Evolutionary conservation across 2,329 filamentous ascomycete species (phyloP).

Genomic region (Ceratocystis lukuohia): DNA sequence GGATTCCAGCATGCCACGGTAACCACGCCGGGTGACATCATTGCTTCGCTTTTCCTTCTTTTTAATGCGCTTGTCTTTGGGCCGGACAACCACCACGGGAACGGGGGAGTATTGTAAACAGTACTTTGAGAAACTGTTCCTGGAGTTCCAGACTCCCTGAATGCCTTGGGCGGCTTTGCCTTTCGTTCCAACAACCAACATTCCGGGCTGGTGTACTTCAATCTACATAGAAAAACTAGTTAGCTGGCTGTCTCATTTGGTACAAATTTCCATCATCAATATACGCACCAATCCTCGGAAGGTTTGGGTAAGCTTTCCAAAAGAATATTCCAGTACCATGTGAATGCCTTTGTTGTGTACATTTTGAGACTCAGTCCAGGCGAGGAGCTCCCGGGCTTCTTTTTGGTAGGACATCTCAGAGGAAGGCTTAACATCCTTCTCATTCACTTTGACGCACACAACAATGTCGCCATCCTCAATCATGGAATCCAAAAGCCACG

Average conservation of each 20-base stretch:
- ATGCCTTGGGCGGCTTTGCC: constrained; percentile 75
- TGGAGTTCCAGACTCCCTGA: constrained; percentile 64
- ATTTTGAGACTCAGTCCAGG: constrained; percentile 68
- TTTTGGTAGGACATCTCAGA: constrained; percentile 59
- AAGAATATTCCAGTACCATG: constrained; percentile 71
- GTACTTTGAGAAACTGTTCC: constrained; percentile 84
- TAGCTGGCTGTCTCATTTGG: not conserved
- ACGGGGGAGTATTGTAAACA: constrained; percentile 88
- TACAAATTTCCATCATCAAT: not conserved
- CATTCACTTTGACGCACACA: constrained; percentile 76
- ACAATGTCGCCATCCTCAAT: constrained; percentile 91
- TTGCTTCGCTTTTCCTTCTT: constrained; percentile 76
- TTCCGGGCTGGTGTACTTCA: constrained; percentile 78
- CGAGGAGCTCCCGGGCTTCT: constrained; percentile 61
- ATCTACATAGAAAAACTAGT: constrained; percentile 42
- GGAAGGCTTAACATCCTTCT: constrained; percentile 60
- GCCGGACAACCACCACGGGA: constrained; percentile 82
- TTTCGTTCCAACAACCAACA: constrained; percentile 79
- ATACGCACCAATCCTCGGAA: constrained; percentile 71
- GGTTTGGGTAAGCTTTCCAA: constrained; percentile 79
- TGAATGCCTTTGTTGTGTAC: constrained; percentile 67
- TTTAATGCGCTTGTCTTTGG: constrained; percentile 74
- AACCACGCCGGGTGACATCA: constrained; percentile 62
- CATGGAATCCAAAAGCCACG: constrained; percentile 83
- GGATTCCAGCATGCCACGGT: constrained; percentile 62